A percentile compares a stretch with the other conserved stretches of the same genome.
phyloP scores from a whole-genome alignment of 768 basidiomycete genomes.

The Sutorius australiensis region DNA sequence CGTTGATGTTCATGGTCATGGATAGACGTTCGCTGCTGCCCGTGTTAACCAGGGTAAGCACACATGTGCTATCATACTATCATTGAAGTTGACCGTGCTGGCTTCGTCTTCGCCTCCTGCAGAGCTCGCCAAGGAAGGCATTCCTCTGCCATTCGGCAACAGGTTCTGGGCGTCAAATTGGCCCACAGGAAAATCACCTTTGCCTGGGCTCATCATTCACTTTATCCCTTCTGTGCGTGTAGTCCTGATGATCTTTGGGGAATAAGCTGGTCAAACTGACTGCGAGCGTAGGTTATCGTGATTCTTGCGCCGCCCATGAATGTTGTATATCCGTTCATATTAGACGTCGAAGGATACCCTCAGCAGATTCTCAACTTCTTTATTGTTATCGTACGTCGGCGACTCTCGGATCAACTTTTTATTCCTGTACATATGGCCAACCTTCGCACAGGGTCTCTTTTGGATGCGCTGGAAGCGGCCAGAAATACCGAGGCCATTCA shows the following conservation, averaged over 20 bases:
- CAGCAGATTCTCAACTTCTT: conserved; percentile 54
- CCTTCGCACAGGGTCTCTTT: conserved; percentile 43
- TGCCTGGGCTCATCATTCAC: conserved; percentile 54
- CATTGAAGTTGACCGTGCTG: background rate
- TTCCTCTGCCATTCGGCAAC: conserved; percentile 58
- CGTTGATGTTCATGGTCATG: background rate
- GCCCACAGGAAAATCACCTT: conserved; percentile 46
- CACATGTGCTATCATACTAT: background rate
- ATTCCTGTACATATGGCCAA: background rate
- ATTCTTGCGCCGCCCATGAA: conserved; percentile 51
- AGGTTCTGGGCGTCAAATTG: conserved; percentile 61
- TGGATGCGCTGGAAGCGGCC: conserved; percentile 53
- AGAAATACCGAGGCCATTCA: conserved; percentile 47
- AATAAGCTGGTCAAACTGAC: background rate
- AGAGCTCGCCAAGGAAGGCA: conserved; percentile 61
- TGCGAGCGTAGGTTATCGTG: conserved; percentile 40
- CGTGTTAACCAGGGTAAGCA: conserved; percentile 50
- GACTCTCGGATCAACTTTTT: background rate
- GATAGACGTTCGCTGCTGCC: conserved; percentile 47
- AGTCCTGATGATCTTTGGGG: background rate
- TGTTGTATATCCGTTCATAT: conserved; percentile 58
- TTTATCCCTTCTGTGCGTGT: conserved; percentile 46
- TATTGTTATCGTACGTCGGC: conserved; percentile 45
- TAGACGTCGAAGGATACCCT: conserved; percentile 51
- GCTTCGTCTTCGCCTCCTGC: background rate